phyloP scores from a whole-genome alignment of 2,329 filamentous ascomycete genomes.

The Colletotrichum falcatum region DNA sequence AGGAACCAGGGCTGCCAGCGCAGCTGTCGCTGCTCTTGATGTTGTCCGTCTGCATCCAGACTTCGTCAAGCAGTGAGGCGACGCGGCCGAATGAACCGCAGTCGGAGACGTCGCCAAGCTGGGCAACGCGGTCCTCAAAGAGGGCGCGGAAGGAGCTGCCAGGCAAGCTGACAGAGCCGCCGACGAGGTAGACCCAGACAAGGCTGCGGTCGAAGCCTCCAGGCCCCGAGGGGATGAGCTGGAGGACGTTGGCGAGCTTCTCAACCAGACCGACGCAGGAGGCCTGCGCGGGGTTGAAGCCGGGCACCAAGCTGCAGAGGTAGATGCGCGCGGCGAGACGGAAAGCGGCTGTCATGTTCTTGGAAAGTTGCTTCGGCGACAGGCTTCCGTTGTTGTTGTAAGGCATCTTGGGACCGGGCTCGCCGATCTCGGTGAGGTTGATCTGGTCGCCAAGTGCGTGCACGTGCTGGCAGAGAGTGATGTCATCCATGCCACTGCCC shows the following conservation, averaged over 20 bases:
- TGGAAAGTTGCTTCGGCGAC: constrained; percentile 83
- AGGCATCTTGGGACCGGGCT: constrained; percentile 68
- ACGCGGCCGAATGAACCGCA: constrained; percentile 90
- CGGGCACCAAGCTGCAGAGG: constrained; percentile 93
- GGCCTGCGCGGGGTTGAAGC: constrained; percentile 80
- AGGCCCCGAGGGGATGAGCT: constrained; percentile 84
- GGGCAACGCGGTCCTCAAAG: constrained; percentile 79
- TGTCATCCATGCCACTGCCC: constrained; percentile 83
- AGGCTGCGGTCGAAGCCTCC: constrained; percentile 90
- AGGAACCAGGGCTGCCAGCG: constrained; percentile 43
- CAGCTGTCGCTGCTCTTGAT: constrained; percentile 52
- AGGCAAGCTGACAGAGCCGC: constrained; percentile 80
- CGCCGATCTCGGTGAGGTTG: constrained; percentile 78
- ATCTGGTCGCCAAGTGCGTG: constrained; percentile 89
- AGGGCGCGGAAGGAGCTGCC: constrained; percentile 81
- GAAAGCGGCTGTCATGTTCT: constrained; percentile 92
- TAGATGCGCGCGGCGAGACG: constrained; percentile 94
- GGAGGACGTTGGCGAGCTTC: constrained; percentile 80
- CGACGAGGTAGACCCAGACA: constrained; percentile 92
- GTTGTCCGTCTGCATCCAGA: constrained; percentile 83
- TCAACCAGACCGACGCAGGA: constrained; percentile 83
- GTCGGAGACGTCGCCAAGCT: constrained; percentile 80
- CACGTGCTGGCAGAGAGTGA: constrained; percentile 89
- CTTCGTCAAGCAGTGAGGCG: constrained; percentile 80
- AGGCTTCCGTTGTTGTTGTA: constrained; percentile 80